Base-by-base conservation (phyloP, 345 rosid species). In the Mercurialis annua region DNA sequence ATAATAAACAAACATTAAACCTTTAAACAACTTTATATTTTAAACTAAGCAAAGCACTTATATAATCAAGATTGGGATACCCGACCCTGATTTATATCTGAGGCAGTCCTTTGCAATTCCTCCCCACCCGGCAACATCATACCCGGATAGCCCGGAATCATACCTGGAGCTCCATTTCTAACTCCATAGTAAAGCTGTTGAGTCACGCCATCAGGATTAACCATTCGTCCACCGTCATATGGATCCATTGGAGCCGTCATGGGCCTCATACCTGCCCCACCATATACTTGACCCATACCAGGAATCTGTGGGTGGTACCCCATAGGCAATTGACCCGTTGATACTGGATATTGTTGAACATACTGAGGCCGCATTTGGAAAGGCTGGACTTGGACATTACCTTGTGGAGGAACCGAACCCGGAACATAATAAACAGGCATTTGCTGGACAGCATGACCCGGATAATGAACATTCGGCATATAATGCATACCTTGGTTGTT, bases 341-440 rank as follows among this genome's bases (percentile, higher is more conserved):
- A 20, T 2, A 76, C 73, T 0, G 59, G 72, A 73, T 87, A 89
- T 58, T 86, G 96, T 12, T 71, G 97, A 30, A 83, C 61, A 57
- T 78, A 88, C 18, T 75, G 86, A 6, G 86, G 72, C 17, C 43
- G 88, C 16, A 80, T 58, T 62, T 70, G 87, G 55, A 81, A 71
- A 0, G 71, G 77, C 51, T 87, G 92, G 42, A 78, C 81, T 54
- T 87, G 83, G 50, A 77, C 80, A 69, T 70, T 84, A 2, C 83
- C 77, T 0, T 72, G 78, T 27, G 79, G 90, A 59, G 79, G 90
- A 56, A 81, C 76, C 31, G 83, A 76, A 29, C 82, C 77, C 38
- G 82, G 85, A 21, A 89, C 80, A 54, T 89, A 93, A 66, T 86
- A 89, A 75, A 86, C 76, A 10, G 96, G 98, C 30, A 87, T 43